Percentiles rank a stretch among this genome's conserved stretches.
Evolutionary conservation across 2,329 filamentous ascomycete species (phyloP).

Genomic region (Talaromyces sp.): DNA sequence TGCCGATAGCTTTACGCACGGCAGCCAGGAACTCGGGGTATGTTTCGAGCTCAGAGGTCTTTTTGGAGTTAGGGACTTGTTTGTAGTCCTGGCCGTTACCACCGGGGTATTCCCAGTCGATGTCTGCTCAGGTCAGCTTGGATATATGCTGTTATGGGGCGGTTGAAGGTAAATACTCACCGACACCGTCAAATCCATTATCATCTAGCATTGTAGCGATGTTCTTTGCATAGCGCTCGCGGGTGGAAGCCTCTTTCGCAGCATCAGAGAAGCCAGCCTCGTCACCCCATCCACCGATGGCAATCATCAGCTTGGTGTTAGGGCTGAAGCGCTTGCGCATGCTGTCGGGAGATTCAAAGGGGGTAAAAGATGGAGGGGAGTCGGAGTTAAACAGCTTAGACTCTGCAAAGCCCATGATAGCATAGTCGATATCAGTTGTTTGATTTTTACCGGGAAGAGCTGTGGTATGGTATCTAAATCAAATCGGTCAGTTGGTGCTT

Average conservation of each 20-base stretch:
- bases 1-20: conserved; percentile 61
- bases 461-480: conserved; percentile 45
- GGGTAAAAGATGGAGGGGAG: conserved; percentile 49
- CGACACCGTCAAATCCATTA: conserved; percentile 67
- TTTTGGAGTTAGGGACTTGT: conserved; percentile 59
- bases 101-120: conserved; percentile 67
- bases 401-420: conserved; percentile 59
- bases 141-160: neutral
- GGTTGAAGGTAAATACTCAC: conserved; percentile 36
- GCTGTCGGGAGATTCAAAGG: conserved; percentile 57
- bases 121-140: conserved; percentile 47
- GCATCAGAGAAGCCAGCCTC: conserved; percentile 63
- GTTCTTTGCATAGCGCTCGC: conserved; percentile 64
- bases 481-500: conserved; percentile 6
- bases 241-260: conserved; percentile 55
- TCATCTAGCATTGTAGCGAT: conserved; percentile 64
- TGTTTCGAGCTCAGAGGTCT: conserved; percentile 62
- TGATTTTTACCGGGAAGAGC: conserved; percentile 36
- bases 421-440: conserved; percentile 55
- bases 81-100: conserved; percentile 74
- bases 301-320: conserved; percentile 66
- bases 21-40: conserved; percentile 64
- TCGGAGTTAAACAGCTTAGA: conserved; percentile 54
- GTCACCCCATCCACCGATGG: conserved; percentile 76
- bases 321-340: conserved; percentile 57